These are phyloP conservation scores for Neurospora sp. DNA, from an alignment of 495 filamentous ascomycete genomes.

Conservation along the genomic window DNA sequence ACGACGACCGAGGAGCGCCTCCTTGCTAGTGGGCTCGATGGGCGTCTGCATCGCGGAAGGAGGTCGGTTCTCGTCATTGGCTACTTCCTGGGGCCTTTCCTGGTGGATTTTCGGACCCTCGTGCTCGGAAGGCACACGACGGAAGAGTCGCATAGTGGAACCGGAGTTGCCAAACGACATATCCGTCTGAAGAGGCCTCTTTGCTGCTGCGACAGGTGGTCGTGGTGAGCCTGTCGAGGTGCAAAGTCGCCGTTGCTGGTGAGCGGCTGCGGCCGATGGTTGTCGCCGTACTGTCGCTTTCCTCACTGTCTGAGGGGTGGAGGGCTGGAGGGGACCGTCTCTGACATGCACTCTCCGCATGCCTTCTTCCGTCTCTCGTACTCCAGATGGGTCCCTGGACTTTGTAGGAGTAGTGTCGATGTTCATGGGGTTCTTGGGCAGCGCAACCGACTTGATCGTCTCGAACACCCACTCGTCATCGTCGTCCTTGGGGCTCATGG, in stretches of 20 bases:
- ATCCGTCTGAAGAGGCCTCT: slow-evolving; percentile 70
- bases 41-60: slow-evolving; percentile 22
- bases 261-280: slow-evolving; percentile 32
- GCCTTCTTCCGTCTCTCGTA: slow-evolving; percentile 42
- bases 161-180: slow-evolving; percentile 84
- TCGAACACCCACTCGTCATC: slow-evolving; percentile 97
- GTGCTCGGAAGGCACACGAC: slow-evolving; percentile 66
- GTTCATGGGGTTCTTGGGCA: slow-evolving; percentile 29
- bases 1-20: slow-evolving; percentile 66
- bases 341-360: slow-evolving; percentile 53
- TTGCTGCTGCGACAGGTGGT: slow-evolving; percentile 49
- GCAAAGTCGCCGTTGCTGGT: slow-evolving; percentile 12
- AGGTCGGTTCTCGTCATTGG: slow-evolving; percentile 32
- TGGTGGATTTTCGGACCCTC: slow-evolving; percentile 12
- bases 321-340: slow-evolving; percentile 41
- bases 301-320: slow-evolving; percentile 42
- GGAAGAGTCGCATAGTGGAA: slow-evolving; percentile 82
- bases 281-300: slow-evolving; percentile 42
- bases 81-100: slow-evolving; percentile 6
- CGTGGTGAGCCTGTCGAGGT: slow-evolving; percentile 35
- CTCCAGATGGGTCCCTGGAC: slow-evolving; percentile 43
- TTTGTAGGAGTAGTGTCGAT: slow-evolving; percentile 12
- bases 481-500: slow-evolving; percentile 56
- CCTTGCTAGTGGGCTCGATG: slow-evolving; percentile 56
- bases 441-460: slow-evolving; percentile 60